These are phyloP conservation scores for Solidago caesia DNA, from an alignment of 129 eudicot genomes.

Conservation along the genomic window DNA sequence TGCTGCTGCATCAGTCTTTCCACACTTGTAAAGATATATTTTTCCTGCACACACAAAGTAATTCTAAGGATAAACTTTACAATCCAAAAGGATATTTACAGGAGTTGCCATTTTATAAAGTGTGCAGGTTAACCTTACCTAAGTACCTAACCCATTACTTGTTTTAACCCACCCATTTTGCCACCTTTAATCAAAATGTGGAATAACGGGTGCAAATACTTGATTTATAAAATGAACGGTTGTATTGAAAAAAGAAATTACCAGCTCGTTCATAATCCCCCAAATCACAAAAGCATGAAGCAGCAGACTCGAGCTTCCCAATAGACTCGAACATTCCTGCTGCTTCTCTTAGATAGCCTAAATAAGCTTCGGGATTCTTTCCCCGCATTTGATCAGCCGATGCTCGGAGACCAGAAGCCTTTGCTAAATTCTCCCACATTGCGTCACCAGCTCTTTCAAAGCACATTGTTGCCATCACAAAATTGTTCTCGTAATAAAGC, in stretches of 20 bases:
- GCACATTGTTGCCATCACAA: constrained; percentile 81
- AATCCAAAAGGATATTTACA: too few species aligned
- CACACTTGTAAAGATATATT: not conserved
- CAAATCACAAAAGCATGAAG: constrained; percentile 61
- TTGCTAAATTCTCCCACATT: constrained; percentile 59
- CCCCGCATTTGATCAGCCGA: constrained; percentile 45
- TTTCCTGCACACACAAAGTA: not conserved
- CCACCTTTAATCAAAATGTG: not conserved
- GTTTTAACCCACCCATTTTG: not conserved
- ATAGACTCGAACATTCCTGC: constrained; percentile 64
- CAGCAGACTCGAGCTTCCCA: constrained; percentile 53
- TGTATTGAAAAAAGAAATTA: constrained; percentile 17
- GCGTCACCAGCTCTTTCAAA: constrained; percentile 71
- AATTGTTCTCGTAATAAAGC: constrained; percentile 64
- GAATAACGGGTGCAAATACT: not conserved
- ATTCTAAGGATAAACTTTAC: too few species aligned
- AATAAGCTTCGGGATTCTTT: constrained; percentile 42
- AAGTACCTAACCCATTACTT: not conserved
- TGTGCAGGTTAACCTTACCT: too few species aligned
- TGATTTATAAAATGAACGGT: not conserved
- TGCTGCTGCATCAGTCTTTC: constrained; percentile 5
- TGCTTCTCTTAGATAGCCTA: constrained; percentile 49
- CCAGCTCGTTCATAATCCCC: constrained; percentile 74
- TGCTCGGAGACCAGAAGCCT: constrained; percentile 60
- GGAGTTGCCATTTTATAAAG: too few species aligned